Evolutionary conservation across 2,329 filamentous ascomycete species (phyloP).

Genomic region (Trichoderma arundinaceum): DNA sequence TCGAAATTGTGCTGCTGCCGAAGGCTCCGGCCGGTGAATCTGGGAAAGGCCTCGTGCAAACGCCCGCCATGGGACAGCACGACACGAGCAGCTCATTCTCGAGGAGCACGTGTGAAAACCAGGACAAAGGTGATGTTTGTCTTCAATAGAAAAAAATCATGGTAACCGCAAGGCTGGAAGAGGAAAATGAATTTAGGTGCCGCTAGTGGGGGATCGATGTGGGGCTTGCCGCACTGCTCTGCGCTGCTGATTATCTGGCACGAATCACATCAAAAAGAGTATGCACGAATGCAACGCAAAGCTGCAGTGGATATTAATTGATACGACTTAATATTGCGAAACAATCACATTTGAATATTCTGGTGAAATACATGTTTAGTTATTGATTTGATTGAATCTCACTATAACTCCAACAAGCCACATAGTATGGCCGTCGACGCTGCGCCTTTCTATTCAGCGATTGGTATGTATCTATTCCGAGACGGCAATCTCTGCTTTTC

Average conservation of each 20-base stretch:
- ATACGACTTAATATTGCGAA: too few species aligned
- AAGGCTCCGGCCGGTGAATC: conserved; percentile 44
- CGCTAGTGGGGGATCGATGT: conserved; percentile 12
- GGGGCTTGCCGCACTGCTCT: conserved; percentile 10
- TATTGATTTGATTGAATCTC: conserved; percentile 3
- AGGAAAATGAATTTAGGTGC: conserved; percentile 20
- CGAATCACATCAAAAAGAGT: conserved; percentile 4
- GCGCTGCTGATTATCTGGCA: not conserved
- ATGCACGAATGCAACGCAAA: not conserved
- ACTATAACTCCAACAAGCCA: conserved; percentile 6
- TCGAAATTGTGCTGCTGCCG: not conserved
- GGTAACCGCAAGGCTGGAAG: conserved; percentile 16
- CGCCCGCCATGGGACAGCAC: conserved; percentile 51
- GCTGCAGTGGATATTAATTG: not conserved
- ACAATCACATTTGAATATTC: too few species aligned
- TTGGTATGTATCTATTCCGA: conserved; percentile 15
- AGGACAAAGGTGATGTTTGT: not conserved
- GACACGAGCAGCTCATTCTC: conserved; percentile 56
- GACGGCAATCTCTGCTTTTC: conserved; percentile 1
- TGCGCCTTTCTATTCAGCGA: conserved; percentile 11
- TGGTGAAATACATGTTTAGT: not conserved
- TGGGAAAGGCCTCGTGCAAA: conserved; percentile 56
- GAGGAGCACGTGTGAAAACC: conserved; percentile 1
- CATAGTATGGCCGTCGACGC: not conserved
- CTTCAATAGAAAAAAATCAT: conserved; percentile 5